These are phyloP conservation scores for Jamesozyma piceae DNA, from an alignment of 805 yeast genomes.

Conservation along the genomic window DNA sequence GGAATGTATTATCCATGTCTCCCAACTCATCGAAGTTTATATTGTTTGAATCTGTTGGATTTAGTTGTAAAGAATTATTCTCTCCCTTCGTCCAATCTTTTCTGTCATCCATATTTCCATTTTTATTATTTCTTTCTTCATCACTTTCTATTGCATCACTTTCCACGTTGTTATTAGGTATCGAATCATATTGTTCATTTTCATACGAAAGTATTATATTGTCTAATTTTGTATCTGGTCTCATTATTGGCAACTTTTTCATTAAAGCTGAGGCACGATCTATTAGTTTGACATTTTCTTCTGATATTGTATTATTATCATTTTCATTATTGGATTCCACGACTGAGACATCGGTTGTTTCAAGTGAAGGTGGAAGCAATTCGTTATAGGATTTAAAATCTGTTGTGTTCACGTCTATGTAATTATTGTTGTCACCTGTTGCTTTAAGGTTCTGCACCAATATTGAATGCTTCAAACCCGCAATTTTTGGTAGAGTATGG, in stretches of 20 bases:
- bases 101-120: conserved; percentile 1
- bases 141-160: conserved; percentile 1
- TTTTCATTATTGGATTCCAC: background rate
- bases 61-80: conserved; percentile 6
- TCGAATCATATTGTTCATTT: conserved; percentile 10
- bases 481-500: conserved; percentile 16
- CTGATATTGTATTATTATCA: conserved; percentile 1
- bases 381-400: conserved; percentile 3
- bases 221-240: conserved; percentile 26
- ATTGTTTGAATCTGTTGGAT: conserved; percentile 5
- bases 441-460: conserved; percentile 7
- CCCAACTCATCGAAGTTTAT: conserved; percentile 23
- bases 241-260: conserved; percentile 32
- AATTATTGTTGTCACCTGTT: background rate
- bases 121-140: conserved; percentile 4
- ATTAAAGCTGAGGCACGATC: conserved; percentile 27
- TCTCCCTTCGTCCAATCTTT: conserved; percentile 4
- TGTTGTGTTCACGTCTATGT: background rate
- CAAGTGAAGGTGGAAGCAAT: conserved; percentile 8
- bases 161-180: background rate
- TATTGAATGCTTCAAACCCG: conserved; percentile 20
- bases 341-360: background rate
- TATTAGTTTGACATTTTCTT: background rate
- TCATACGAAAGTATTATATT: conserved; percentile 26
- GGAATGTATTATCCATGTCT: conserved; percentile 28